phyloP scores from a whole-genome alignment of 148 eudicot genomes.

The Linanthus parryae region DNA sequence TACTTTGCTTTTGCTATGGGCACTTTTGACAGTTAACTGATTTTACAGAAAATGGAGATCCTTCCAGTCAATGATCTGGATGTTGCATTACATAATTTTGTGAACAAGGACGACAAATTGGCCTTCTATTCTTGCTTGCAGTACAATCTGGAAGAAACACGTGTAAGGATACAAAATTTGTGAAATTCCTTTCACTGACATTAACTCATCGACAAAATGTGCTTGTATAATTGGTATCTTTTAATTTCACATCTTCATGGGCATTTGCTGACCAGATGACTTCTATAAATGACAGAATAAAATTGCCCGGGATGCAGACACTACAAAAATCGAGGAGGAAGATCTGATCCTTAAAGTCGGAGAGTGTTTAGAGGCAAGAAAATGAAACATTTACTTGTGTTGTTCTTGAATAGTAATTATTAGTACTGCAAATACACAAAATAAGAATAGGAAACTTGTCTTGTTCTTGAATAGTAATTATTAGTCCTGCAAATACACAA shows the following conservation, averaged over 20 bases:
- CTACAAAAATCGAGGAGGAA: conserved; percentile 58
- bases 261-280: neutral
- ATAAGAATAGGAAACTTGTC: too few species aligned
- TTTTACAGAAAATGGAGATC: conserved; percentile 93
- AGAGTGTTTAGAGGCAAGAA: conserved; percentile 82
- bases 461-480: neutral
- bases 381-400: conserved; percentile 7
- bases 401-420: conserved; percentile 5
- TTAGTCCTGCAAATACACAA: too few species aligned
- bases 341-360: conserved; percentile 86
- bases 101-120: conserved; percentile 91
- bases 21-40: conserved; percentile 1
- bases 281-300: conserved; percentile 45
- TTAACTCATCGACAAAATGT: too few species aligned
- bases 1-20: neutral
- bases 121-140: conserved; percentile 87
- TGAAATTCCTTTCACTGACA: too few species aligned
- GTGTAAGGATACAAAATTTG: conserved; percentile 62
- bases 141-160: conserved; percentile 92
- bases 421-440: neutral
- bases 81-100: conserved; percentile 89
- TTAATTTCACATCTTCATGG: neutral
- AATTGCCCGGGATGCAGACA: conserved; percentile 60
- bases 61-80: conserved; percentile 96
- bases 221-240: too few species aligned